Conservation (phyloP, 305 asterid genomes). For the Ajuga reptans region DNA sequence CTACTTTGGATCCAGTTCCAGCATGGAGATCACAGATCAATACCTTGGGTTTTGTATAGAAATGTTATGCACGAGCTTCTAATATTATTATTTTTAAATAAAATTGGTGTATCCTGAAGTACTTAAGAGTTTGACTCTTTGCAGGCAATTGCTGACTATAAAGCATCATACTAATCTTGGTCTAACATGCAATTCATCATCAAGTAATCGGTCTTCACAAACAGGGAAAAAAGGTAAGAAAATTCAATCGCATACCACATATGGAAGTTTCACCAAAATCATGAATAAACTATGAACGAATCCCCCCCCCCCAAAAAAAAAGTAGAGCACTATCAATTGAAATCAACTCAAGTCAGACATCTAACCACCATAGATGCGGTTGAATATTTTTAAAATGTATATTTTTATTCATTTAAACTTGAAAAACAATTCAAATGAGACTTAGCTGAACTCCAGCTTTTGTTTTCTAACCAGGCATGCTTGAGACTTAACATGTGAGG, state of each 20-base stretch:
- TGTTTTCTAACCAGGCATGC: not conserved
- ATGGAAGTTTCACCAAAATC: not conserved
- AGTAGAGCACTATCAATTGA: not conserved
- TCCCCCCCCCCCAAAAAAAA: not conserved
- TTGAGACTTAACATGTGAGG: conserved; percentile 3
- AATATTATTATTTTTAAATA: not conserved
- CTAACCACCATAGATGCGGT: not conserved
- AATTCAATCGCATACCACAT: not conserved
- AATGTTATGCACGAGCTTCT: conserved; percentile 3
- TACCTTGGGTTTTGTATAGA: not conserved
- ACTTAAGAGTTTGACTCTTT: not conserved
- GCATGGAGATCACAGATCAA: not conserved
- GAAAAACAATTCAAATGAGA: not conserved
- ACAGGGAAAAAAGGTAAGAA: not conserved
- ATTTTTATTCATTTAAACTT: not conserved
- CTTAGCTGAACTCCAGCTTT: conserved; percentile 1
- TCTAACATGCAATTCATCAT: not conserved
- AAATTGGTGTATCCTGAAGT: not conserved
- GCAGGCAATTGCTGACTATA: not conserved
- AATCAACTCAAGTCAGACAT: conserved; percentile 2
- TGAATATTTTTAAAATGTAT: not conserved
- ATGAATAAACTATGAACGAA: not conserved
- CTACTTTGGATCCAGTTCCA: conserved; percentile 11
- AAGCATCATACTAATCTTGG: not conserved
- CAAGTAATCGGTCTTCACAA: not conserved